Evolutionary conservation across 768 basidiomycete species (phyloP), one percentile per base, ranked within the genome.

Genomic region (Pilatotrama ljubarskyi): DNA sequence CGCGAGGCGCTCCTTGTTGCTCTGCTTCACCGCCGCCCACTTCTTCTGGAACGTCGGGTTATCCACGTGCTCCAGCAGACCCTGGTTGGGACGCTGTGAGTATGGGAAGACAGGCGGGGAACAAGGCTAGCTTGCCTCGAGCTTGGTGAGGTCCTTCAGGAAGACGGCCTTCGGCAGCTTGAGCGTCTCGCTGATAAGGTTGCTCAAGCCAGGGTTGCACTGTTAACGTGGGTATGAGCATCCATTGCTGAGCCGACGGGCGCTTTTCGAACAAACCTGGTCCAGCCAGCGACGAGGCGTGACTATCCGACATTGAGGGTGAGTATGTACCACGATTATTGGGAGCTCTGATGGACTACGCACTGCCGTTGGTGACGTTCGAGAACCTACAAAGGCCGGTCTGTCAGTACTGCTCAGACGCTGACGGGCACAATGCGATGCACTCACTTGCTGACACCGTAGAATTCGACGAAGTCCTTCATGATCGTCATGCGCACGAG

Each of bases 241-340:
- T 1, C 17, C 37, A 35, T 42, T 35, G 24, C 24, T 22, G 44
- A 8, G 51, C 4, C 20, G 8, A 54, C n/a, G 22, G 10, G 4
- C 29, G 38, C n/a, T 10, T 42, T 7, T n/a, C n/a, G 40, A 2
- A 62, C 64, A 6, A 57, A 83, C 83, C 71, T 90, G 90, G 66
- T 93, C 89, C 50, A 95, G 84, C 93, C 92, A 97, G 63, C 96
- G 85, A 64, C 96, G 90, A 49, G 92, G 93, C 20, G 94, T 97
- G 63, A 97, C 88, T 88, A 58, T 22, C 49, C 15, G 20, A 18
- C 10, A 29, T 29, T 20, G 15, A 17, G 26, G 9, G 24, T 6
- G 43, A 20, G 25, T 25, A 9, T 3, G 22, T 14, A 46, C 25
- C 11, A 14, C 2, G 13, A n/a, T 35, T 17, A 36, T 25, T 36